Conservation (phyloP, 139 green algal genomes). For the Tetradesmus lagerheimii region DNA sequence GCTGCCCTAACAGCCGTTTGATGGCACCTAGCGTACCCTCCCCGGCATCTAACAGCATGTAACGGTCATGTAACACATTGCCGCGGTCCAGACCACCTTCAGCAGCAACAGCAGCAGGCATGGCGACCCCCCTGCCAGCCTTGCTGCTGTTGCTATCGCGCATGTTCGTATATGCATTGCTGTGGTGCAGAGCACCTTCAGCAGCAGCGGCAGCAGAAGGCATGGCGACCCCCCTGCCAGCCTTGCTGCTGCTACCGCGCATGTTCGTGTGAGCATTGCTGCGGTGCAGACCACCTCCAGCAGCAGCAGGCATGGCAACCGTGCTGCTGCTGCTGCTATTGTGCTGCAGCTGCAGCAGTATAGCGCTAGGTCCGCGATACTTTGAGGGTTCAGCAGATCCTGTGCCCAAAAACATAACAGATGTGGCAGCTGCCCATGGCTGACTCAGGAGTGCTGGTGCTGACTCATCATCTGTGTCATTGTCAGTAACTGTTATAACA, state of each 20-base stretch:
- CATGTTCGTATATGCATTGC: too few relatives aligned
- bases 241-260: too few relatives aligned
- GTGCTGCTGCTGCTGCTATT: neutral
- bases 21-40: slow-evolving; percentile 79
- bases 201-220: neutral
- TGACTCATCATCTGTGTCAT: slow-evolving; percentile 10
- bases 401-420: slow-evolving; percentile 85
- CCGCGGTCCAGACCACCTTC: neutral
- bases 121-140: neutral
- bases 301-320: neutral
- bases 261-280: too few relatives aligned
- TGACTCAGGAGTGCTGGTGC: slow-evolving; percentile 40
- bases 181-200: neutral
- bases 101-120: neutral
- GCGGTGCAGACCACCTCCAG: neutral
- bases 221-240: neutral
- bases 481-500: neutral
- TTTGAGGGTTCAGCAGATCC: slow-evolving; percentile 88
- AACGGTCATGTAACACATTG: neutral
- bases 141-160: too few relatives aligned
- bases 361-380: slow-evolving; percentile 76
- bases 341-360: slow-evolving; percentile 60
- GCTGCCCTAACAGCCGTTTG: slow-evolving; percentile 56
- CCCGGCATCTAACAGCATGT: slow-evolving; percentile 84
- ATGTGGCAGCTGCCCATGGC: slow-evolving; percentile 35